These are phyloP conservation scores for Solanum virginianum DNA, from an alignment of 257 asterid species.

Conservation along the genomic window DNA sequence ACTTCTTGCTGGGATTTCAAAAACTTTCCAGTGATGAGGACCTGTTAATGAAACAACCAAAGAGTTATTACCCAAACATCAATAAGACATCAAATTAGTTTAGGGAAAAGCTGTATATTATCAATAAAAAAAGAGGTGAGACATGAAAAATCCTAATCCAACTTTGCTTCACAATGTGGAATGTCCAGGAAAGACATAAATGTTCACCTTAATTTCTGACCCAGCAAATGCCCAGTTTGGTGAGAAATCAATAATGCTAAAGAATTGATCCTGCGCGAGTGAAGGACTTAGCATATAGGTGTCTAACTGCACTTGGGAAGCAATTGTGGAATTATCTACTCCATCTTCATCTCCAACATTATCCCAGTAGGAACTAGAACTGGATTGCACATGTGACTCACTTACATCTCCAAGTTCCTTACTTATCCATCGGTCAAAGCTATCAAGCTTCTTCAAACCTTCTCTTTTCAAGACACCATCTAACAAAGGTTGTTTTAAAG, in stretches of 20 bases:
- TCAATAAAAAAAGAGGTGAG: neutral
- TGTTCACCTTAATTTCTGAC: constrained; percentile 57
- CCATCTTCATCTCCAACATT: constrained; percentile 57
- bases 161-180: neutral
- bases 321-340: constrained; percentile 39
- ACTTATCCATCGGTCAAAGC: constrained; percentile 97
- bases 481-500: constrained; percentile 49
- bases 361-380: constrained; percentile 69
- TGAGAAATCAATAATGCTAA: constrained; percentile 72
- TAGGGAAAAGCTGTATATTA: neutral
- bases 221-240: constrained; percentile 79
- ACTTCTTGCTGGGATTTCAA: constrained; percentile 46
- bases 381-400: constrained; percentile 49
- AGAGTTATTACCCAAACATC: neutral
- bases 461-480: constrained; percentile 43
- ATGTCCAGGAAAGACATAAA: neutral
- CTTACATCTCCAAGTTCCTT: constrained; percentile 89
- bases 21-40: constrained; percentile 63
- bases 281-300: constrained; percentile 62
- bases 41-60: constrained; percentile 25
- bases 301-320: constrained; percentile 47
- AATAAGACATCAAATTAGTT: neutral
- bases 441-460: constrained; percentile 81
- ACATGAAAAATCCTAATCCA: constrained; percentile 2
- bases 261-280: constrained; percentile 74